These are phyloP conservation scores for Cryptococcus sp. DNA, from an alignment of 1,284 basidiomycete genomes.

Conservation along the genomic window DNA sequence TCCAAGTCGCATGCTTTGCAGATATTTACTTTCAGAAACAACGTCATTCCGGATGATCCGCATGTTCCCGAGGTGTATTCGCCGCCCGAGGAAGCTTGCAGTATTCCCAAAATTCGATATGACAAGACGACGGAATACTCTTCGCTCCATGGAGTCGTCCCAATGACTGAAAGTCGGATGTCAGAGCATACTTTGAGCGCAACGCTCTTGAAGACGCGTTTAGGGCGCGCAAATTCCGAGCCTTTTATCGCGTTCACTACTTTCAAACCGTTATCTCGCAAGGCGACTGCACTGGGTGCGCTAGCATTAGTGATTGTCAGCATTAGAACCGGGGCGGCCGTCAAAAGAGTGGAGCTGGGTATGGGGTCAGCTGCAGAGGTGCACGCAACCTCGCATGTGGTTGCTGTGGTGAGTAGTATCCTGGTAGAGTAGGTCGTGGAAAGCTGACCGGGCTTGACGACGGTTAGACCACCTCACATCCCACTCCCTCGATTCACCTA, in stretches of 20 bases:
- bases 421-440: not conserved
- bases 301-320: constrained; percentile 31
- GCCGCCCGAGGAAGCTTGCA: constrained; percentile 40
- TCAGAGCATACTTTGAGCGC: not conserved
- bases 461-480: constrained; percentile 30
- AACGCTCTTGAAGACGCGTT: not conserved
- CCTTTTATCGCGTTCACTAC: constrained; percentile 7
- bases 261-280: not conserved
- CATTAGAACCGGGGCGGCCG: constrained; percentile 27
- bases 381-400: constrained; percentile 17
- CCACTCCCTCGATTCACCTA: constrained; percentile 33
- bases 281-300: constrained; percentile 1
- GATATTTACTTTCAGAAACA: constrained; percentile 28
- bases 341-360: constrained; percentile 36
- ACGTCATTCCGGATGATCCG: constrained; percentile 34
- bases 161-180: not conserved
- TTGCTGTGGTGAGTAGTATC: constrained; percentile 34
- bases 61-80: constrained; percentile 36
- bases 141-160: not conserved
- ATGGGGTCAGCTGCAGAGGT: constrained; percentile 25
- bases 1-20: constrained; percentile 32
- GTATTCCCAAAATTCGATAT: constrained; percentile 30
- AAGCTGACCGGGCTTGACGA: not conserved
- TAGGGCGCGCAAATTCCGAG: not conserved
- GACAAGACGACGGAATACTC: constrained; percentile 11